phyloP scores from a whole-genome alignment of 164 flowering plant genomes.

The Taxillus chinensis region DNA sequence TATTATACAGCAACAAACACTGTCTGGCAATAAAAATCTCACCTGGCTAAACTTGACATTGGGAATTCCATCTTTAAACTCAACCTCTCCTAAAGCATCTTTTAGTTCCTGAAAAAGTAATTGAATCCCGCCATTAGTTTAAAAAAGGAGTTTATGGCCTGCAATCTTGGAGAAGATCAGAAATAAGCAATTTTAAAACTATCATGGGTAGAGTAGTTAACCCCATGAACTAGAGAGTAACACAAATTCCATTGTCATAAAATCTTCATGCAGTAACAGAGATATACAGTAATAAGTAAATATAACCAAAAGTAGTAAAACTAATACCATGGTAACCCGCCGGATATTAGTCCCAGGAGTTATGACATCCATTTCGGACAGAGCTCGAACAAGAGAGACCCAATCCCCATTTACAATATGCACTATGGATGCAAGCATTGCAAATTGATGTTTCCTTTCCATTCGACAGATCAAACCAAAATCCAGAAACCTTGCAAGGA shows the following conservation, averaged over 20 bases:
- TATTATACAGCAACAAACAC: no score
- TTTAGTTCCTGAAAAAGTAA: conserved; percentile 67
- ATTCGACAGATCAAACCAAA: conserved; percentile 93
- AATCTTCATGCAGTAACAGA: not conserved
- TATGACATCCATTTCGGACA: conserved; percentile 78
- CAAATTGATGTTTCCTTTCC: conserved; percentile 84
- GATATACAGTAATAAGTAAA: not conserved
- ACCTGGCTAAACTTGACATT: conserved; percentile 93
- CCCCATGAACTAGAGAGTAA: not conserved
- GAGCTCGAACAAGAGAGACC: conserved; percentile 69
- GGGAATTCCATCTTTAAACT: conserved; percentile 71
- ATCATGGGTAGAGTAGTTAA: not conserved
- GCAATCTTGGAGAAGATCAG: not conserved
- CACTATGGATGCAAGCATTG: conserved; percentile 88
- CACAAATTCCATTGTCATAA: not conserved
- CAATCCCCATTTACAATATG: conserved; percentile 95
- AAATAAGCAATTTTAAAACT: not conserved
- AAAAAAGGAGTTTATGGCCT: conserved; percentile 3
- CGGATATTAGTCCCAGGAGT: conserved; percentile 65
- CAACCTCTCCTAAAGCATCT: conserved; percentile 72
- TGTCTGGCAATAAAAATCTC: conserved; percentile 14
- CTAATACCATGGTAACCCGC: conserved; percentile 69
- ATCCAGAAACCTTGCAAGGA: conserved; percentile 68
- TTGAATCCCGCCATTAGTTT: conserved; percentile 8
- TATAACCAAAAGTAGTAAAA: not conserved